Base-by-base conservation (phyloP, 495 filamentous ascomycete genomes). In the Margaritispora aquatica region DNA sequence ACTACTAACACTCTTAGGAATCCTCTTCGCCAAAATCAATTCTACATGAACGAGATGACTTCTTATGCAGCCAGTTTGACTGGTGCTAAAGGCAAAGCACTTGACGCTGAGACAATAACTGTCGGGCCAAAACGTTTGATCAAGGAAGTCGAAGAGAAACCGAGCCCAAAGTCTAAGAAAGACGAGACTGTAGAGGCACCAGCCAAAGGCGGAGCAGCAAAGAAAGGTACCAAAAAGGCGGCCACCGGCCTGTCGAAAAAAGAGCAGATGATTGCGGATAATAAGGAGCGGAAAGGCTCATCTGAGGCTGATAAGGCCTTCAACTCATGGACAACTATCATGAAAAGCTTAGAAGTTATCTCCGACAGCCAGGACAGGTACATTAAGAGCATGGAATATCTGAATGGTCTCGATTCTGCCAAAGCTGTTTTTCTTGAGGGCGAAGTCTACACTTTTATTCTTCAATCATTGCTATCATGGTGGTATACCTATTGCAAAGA, bases 41-140 rank as follows among this genome's bases (percentile, higher is more conserved):
- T 70, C 53, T 78, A 77, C 65, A 82, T 85, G 77, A 74, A 73
- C 0, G 83, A 88, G 55, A 88, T 88, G 71, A 74, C 72, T 49
- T 71, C 75, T 1, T 92, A 91, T 68, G 85, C 88, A 1, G 86
- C 80, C 11, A 89, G 86, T 70, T 71, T 92, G 27, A 86, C 85
- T 0, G 85, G 85, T 51, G 73, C 82, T 8, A 72, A 75, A 2
- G 87, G 86, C 3, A 84, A 82, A 56, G 73, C 71, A 5, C 70
- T 91, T n/a, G 75, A 86, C 8, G 85, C 83, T 2, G 79, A 88
- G 63, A 78, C 68, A 0, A 76, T 89, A 44, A 75, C 81, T 9
- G 77, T 77, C 26, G 72, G 56, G 48, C 66, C 63, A 1, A 61
- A 69, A 26, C 74, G 68, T 53, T 51, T 69, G 38, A 60, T 60